phyloP scores from a whole-genome alignment of 2,329 filamentous ascomycete genomes.

The Fusarium bulbicola region DNA sequence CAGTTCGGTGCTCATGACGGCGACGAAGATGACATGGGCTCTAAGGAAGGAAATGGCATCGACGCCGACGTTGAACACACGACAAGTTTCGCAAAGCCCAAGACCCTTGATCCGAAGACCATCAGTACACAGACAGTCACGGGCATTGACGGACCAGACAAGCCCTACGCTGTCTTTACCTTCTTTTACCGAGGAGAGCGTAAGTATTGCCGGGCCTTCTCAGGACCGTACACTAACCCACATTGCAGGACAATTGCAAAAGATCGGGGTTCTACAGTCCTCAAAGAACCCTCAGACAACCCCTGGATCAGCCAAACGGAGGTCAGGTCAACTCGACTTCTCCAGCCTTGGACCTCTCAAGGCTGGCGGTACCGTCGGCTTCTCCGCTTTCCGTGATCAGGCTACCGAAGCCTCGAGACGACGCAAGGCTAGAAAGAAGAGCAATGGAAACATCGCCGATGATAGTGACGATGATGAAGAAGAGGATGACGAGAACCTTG shows the following conservation, averaged over 20 bases:
- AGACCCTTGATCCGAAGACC: constrained; percentile 93
- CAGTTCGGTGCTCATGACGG: constrained; percentile 98
- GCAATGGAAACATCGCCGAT: constrained; percentile 71
- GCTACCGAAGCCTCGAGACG: constrained; percentile 64
- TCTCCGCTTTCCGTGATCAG: constrained; percentile 84
- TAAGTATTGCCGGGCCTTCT: constrained; percentile 60
- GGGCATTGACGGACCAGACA: constrained; percentile 93
- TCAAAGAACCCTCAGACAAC: constrained; percentile 71
- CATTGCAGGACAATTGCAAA: constrained; percentile 85
- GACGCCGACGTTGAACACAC: constrained; percentile 94
- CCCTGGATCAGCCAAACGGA: constrained; percentile 73
- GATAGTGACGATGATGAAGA: constrained; percentile 83
- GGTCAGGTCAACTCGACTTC: constrained; percentile 86
- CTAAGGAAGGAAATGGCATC: constrained; percentile 65
- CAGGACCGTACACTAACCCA: constrained; percentile 37
- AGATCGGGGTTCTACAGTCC: constrained; percentile 87
- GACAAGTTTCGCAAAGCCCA: constrained; percentile 96
- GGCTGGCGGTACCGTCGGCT: constrained; percentile 86
- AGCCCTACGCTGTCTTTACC: constrained; percentile 95
- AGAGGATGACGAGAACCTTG: constrained; percentile 66
- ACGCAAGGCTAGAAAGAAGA: constrained; percentile 68
- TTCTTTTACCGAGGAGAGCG: constrained; percentile 97
- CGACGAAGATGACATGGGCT: constrained; percentile 71
- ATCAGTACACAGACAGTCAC: constrained; percentile 99
- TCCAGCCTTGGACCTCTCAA: constrained; percentile 85